phyloP scores from a whole-genome alignment of 2,329 filamentous ascomycete species.

The Cercospora beticola region DNA sequence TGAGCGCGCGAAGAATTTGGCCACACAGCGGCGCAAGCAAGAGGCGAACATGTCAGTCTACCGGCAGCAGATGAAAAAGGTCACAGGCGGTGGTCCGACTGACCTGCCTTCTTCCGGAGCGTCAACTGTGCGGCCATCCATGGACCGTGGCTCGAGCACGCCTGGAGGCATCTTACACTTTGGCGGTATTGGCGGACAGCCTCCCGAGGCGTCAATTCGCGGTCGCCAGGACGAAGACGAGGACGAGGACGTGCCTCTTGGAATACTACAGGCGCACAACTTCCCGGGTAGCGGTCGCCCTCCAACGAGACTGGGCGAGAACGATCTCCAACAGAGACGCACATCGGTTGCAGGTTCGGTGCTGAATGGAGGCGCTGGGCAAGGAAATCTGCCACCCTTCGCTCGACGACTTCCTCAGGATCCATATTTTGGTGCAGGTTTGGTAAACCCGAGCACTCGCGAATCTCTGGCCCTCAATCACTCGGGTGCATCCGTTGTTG shows the following conservation, averaged over 20 bases:
- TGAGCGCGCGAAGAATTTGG: slow-evolving; percentile 70
- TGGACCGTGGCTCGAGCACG: slow-evolving; percentile 53
- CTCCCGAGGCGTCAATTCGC: slow-evolving; percentile 29
- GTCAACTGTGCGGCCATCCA: slow-evolving; percentile 51
- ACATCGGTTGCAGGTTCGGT: slow-evolving; percentile 53
- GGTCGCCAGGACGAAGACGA: slow-evolving; percentile 59
- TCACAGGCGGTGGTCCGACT: slow-evolving; percentile 70
- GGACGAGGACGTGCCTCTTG: slow-evolving; percentile 84
- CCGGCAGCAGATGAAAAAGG: slow-evolving; percentile 94
- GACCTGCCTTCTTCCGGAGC: slow-evolving; percentile 42
- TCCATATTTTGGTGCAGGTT: slow-evolving; percentile 76
- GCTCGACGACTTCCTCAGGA: slow-evolving; percentile 79
- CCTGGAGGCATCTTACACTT: slow-evolving; percentile 30
- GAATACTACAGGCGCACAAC: slow-evolving; percentile 82
- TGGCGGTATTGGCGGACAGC: slow-evolving; percentile 35
- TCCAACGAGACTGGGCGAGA: slow-evolving; percentile 64
- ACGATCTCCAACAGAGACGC: slow-evolving; percentile 52
- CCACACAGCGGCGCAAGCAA: slow-evolving; percentile 79
- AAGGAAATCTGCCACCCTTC: slow-evolving; percentile 70
- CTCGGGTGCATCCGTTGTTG: slow-evolving; percentile 41
- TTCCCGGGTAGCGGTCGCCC: slow-evolving; percentile 78
- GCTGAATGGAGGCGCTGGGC: slow-evolving; percentile 43
- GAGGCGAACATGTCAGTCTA: slow-evolving; percentile 88
- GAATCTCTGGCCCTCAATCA: slow-evolving; percentile 68
- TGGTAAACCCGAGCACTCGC: slow-evolving; percentile 69